Evolutionary conservation across 2,329 filamentous ascomycete species (phyloP).

Genomic region (Coniochaeta ligniaria): DNA sequence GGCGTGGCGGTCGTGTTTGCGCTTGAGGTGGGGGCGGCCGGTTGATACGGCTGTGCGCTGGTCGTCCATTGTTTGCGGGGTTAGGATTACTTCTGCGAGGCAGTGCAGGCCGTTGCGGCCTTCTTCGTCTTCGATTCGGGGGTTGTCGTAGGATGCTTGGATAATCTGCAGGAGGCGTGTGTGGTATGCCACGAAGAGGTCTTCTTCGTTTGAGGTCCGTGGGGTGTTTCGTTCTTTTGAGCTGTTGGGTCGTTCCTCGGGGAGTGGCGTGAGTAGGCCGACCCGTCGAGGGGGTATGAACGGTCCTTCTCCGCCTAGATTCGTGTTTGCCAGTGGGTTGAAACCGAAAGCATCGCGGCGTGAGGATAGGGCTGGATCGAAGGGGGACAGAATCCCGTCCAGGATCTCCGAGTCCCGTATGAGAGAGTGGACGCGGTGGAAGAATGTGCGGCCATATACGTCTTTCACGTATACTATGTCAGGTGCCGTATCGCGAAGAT

Average conservation of each 20-base stretch:
- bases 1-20: slow-evolving; percentile 26
- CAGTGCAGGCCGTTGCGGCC: slow-evolving; percentile 53
- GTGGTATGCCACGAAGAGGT: slow-evolving; percentile 22
- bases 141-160: slow-evolving; percentile 21
- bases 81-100: slow-evolving; percentile 46
- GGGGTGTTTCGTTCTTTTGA: slow-evolving; percentile 14
- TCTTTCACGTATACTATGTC: slow-evolving; percentile 31
- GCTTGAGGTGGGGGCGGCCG: slow-evolving; percentile 25
- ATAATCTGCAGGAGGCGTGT: slow-evolving; percentile 29
- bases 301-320: slow-evolving; percentile 12
- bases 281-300: slow-evolving; percentile 15
- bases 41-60: slow-evolving; percentile 20
- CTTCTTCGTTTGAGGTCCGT: slow-evolving; percentile 10
- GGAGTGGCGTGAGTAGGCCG: slow-evolving; percentile 4
- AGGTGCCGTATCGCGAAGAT: slow-evolving; percentile 16
- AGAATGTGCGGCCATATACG: slow-evolving; percentile 44
- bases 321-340: slow-evolving; percentile 16
- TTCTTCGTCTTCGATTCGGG: slow-evolving; percentile 29
- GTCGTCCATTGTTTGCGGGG: slow-evolving; percentile 27
- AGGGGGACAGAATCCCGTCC: slow-evolving; percentile 25
- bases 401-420: slow-evolving; percentile 20
- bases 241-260: slow-evolving; percentile 12
- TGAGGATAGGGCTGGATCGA: slow-evolving; percentile 21
- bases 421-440: slow-evolving; percentile 33
- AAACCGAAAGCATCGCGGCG: slow-evolving; percentile 43